Conservation (phyloP, 164 flowering plant species). For the Stephania yunnanensis region DNA sequence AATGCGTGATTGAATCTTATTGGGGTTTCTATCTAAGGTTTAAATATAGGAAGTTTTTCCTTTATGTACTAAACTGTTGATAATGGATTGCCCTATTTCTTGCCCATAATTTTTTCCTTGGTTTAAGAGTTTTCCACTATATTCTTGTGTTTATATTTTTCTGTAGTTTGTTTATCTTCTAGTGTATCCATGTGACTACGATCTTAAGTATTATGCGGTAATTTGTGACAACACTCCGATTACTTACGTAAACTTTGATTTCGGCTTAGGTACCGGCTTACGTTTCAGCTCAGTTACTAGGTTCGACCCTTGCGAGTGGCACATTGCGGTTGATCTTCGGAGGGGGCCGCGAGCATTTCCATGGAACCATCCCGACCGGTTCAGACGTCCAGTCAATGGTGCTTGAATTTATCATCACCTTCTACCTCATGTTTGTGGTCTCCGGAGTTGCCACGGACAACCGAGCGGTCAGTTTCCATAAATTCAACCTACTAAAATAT, state of each 20-base stretch:
- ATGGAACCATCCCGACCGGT: slow-evolving; percentile 48
- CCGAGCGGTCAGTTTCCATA: slow-evolving; percentile 46
- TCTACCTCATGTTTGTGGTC: slow-evolving; percentile 72
- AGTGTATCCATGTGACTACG: too few species aligned
- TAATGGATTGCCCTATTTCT: too few species aligned
- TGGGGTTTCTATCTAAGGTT: too few species aligned
- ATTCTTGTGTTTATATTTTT: too few species aligned
- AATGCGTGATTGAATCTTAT: too few species aligned
- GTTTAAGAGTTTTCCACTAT: too few species aligned
- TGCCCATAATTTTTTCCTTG: too few species aligned
- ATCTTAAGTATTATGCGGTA: too few species aligned
- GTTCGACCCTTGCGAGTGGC: slow-evolving; percentile 57
- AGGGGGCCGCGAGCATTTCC: slow-evolving; percentile 29
- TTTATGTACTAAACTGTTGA: too few species aligned
- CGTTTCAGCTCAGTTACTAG: slow-evolving; percentile 43
- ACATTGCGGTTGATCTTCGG: slow-evolving; percentile 44
- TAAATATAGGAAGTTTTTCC: too few species aligned
- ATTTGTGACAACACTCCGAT: too few species aligned
- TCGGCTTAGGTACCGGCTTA: slow-evolving; percentile 50
- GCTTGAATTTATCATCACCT: slow-evolving; percentile 60
- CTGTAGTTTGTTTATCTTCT: too few species aligned
- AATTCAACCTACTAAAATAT: neutral
- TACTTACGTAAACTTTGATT: neutral
- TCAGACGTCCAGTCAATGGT: slow-evolving; percentile 49
- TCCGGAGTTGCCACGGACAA: slow-evolving; percentile 75